phyloP scores from a whole-genome alignment of 2,329 filamentous ascomycete species.

The Davidsoniella neocaledoniae region DNA sequence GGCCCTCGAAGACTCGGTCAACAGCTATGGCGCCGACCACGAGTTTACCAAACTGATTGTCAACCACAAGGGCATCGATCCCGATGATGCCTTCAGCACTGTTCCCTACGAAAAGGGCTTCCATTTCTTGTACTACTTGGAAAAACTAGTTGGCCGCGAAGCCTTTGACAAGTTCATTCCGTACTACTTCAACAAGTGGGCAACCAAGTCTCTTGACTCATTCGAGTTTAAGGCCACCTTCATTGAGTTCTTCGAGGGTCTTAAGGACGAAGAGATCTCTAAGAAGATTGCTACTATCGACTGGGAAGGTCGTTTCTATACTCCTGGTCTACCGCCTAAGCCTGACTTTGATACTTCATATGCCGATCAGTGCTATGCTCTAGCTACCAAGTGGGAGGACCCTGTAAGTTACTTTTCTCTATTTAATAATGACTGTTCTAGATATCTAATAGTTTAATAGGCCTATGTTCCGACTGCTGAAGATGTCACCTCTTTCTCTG shows the following conservation, averaged over 20 bases:
- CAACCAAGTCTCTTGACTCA: slow-evolving; percentile 74
- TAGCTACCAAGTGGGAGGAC: slow-evolving; percentile 68
- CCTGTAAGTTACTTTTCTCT: slow-evolving; percentile 24
- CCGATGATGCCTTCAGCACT: slow-evolving; percentile 86
- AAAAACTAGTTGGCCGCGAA: slow-evolving; percentile 66
- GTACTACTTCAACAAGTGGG: slow-evolving; percentile 78
- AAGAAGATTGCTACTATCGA: slow-evolving; percentile 58
- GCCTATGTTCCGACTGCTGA: slow-evolving; percentile 45
- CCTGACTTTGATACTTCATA: slow-evolving; percentile 80
- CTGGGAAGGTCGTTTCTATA: slow-evolving; percentile 82
- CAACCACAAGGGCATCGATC: slow-evolving; percentile 76
- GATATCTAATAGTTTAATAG: slow-evolving; percentile 17
- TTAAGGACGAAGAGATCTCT: slow-evolving; percentile 44
- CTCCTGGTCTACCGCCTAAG: slow-evolving; percentile 76
- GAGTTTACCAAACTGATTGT: slow-evolving; percentile 86
- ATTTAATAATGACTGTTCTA: not conserved
- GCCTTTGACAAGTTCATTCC: slow-evolving; percentile 93
- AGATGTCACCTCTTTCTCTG: slow-evolving; percentile 60
- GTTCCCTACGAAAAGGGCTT: slow-evolving; percentile 96
- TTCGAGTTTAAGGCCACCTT: slow-evolving; percentile 88
- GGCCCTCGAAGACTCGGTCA: slow-evolving; percentile 62
- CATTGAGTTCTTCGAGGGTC: slow-evolving; percentile 59
- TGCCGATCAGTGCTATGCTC: slow-evolving; percentile 67
- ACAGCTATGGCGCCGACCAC: slow-evolving; percentile 64
- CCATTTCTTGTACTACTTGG: slow-evolving; percentile 80